A percentile compares a stretch with the other conserved stretches of the same genome.
These are phyloP conservation scores for Delonix regia DNA, from an alignment of 306 rosid genomes.

Conservation along the genomic window DNA sequence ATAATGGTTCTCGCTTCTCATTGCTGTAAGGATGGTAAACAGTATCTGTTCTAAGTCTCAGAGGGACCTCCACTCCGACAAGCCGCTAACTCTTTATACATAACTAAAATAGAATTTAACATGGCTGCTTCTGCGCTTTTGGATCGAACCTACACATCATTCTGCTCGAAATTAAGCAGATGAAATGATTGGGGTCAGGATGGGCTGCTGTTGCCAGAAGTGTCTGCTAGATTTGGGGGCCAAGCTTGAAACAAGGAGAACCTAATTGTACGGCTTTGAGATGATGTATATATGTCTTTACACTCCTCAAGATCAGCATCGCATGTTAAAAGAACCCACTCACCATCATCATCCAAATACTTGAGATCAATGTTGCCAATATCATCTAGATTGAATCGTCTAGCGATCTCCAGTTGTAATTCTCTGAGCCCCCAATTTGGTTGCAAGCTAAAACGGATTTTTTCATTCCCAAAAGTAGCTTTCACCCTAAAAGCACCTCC, in stretches of 20 bases:
- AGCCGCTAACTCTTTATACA: not conserved
- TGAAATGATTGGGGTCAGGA: not conserved
- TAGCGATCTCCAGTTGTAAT: constrained; percentile 58
- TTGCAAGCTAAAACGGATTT: constrained; percentile 49
- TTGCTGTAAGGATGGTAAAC: not conserved
- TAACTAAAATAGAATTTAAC: not conserved
- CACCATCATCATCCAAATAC: constrained; percentile 61
- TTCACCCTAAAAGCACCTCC: constrained; percentile 49
- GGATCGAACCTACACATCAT: not conserved
- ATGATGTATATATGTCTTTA: constrained; percentile 52
- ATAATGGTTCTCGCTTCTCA: not conserved
- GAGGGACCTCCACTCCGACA: no score
- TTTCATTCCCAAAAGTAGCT: constrained; percentile 59
- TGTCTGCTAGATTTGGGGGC: constrained; percentile 40
- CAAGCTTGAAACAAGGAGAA: constrained; percentile 56
- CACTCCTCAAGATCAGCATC: constrained; percentile 66
- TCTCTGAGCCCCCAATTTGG: constrained; percentile 49
- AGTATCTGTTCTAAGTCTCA: no score
- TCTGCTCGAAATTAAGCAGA: not conserved
- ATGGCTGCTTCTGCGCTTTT: not conserved
- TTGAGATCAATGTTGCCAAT: constrained; percentile 42
- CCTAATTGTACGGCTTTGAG: constrained; percentile 56
- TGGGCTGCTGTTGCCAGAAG: constrained; percentile 41
- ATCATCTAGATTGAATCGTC: constrained; percentile 52
- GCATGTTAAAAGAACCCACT: constrained; percentile 59